A percentile compares a stretch with the other conserved stretches of the same genome.
phyloP scores from a whole-genome alignment of 73 alveolate genomes.

The Tetrahymena thermophila region DNA sequence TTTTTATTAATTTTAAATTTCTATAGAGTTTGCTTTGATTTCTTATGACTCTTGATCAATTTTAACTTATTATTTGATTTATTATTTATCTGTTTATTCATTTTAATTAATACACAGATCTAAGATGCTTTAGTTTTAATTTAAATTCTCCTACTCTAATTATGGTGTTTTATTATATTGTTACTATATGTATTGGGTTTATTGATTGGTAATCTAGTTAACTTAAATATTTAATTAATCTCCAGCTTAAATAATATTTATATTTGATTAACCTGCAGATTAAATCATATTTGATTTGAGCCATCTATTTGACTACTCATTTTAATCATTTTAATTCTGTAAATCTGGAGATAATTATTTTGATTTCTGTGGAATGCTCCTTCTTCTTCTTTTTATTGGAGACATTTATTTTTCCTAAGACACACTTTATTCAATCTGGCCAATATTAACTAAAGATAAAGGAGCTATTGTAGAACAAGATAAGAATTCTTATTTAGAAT shows the following conservation, averaged over 20 bases:
- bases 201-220: no score
- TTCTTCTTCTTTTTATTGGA: background rate
- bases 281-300: no score
- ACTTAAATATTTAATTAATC: no score
- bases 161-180: no score
- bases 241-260: no score
- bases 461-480: background rate
- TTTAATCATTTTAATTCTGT: no score
- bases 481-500: background rate
- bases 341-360: no score
- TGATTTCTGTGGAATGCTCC: background rate
- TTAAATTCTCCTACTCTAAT: background rate
- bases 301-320: background rate
- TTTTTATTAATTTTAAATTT: no score
- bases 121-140: background rate
- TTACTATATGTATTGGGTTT: no score
- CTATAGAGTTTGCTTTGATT: background rate
- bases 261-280: no score
- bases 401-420: background rate
- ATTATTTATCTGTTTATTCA: background rate
- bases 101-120: background rate
- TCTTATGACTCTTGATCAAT: background rate
- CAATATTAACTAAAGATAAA: background rate
- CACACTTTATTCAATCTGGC: background rate
- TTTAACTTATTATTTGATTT: no score